phyloP scores from a whole-genome alignment of 2,329 filamentous ascomycete genomes.

The Cryphonectria nitschkei region DNA sequence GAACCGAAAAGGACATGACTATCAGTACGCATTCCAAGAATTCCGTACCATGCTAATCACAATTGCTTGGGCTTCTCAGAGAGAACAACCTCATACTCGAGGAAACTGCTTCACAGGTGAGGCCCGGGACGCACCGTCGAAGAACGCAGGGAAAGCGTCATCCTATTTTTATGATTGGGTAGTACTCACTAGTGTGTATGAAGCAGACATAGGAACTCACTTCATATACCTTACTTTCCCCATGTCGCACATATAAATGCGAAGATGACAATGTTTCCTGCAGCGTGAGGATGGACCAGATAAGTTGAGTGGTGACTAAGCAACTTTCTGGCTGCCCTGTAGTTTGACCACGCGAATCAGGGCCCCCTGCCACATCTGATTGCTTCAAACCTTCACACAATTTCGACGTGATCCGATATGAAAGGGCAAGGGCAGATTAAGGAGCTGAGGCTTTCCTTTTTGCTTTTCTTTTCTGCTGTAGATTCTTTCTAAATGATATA shows the following conservation, averaged over 20 bases:
- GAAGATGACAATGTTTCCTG: not conserved
- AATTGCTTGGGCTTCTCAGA: not conserved
- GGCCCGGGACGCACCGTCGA: not conserved
- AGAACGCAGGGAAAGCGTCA: not conserved
- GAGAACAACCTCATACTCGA: not conserved
- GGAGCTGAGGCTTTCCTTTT: not conserved
- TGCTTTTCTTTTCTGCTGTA: no score
- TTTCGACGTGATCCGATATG: not conserved
- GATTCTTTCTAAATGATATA: no score
- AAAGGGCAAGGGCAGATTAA: not conserved
- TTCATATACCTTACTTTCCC: not conserved
- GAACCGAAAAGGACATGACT: no score
- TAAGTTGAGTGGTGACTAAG: not conserved
- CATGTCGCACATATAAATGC: not conserved
- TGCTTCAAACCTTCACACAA: not conserved
- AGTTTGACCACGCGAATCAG: not conserved
- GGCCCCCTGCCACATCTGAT: not conserved
- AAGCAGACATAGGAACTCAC: not conserved
- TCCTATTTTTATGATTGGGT: not conserved
- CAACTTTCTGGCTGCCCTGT: not conserved
- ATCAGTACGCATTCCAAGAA: not conserved
- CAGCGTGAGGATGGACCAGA: not conserved
- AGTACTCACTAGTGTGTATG: not conserved
- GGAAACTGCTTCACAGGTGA: not conserved
- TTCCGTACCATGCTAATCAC: no score